phyloP scores from a whole-genome alignment of 257 asterid species.

The Ehretia macrophylla region DNA sequence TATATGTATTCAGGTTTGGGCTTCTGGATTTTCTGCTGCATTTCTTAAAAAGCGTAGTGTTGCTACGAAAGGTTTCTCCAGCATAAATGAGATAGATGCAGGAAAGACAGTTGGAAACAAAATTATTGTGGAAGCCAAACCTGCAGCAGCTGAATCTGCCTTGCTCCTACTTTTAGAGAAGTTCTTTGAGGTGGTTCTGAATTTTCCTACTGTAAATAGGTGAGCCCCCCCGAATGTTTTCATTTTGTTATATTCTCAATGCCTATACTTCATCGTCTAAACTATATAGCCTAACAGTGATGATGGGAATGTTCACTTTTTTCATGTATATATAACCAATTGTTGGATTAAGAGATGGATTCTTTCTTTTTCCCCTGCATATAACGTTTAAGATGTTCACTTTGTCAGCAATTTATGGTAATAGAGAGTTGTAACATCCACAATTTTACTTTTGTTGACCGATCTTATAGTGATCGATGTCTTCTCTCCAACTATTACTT shows the following conservation, averaged over 20 bases:
- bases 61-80: conserved; percentile 53
- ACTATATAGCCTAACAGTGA: too few species aligned
- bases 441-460: too few species aligned
- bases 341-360: too few species aligned
- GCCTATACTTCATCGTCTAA: too few species aligned
- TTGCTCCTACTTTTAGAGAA: conserved; percentile 61
- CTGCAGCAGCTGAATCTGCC: conserved; percentile 64
- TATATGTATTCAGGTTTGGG: conserved; percentile 60
- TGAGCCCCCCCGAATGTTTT: conserved; percentile 16
- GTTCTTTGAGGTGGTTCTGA: conserved; percentile 71
- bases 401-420: too few species aligned
- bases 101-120: conserved; percentile 36
- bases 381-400: too few species aligned
- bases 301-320: too few species aligned
- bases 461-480: too few species aligned
- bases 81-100: conserved; percentile 19
- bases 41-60: conserved; percentile 77
- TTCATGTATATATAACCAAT: too few species aligned
- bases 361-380: too few species aligned
- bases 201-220: conserved; percentile 75
- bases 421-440: too few species aligned
- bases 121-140: conserved; percentile 56
- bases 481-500: background rate
- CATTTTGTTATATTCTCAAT: too few species aligned
- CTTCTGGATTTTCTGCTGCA: conserved; percentile 93